Evolutionary conservation across 2,329 filamentous ascomycete genomes (phyloP).

Genomic region (Ophiosphaerella korrae): DNA sequence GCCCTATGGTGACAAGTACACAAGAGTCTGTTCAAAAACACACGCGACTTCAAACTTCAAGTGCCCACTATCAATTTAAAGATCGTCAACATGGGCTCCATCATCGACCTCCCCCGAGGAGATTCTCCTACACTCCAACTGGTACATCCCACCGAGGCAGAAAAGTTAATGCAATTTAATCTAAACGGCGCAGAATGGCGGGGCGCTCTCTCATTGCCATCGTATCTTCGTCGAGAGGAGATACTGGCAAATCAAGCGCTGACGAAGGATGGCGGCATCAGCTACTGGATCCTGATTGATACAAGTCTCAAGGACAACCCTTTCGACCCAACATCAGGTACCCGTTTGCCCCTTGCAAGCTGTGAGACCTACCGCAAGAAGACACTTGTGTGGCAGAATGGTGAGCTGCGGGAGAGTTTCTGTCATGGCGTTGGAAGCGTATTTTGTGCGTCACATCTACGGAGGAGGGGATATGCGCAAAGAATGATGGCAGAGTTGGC

Average conservation of each 20-base stretch:
- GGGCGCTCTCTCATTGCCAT: conserved; percentile 58
- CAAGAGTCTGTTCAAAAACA: neutral
- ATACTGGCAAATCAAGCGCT: conserved; percentile 57
- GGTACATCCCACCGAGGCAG: conserved; percentile 59
- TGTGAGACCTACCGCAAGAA: conserved; percentile 63
- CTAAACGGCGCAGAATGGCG: conserved; percentile 64
- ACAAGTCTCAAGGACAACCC: conserved; percentile 39
- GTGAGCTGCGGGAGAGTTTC: conserved; percentile 60
- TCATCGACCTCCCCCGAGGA: conserved; percentile 51
- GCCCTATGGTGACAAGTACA: conserved; percentile 10
- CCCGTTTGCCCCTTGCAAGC: conserved; percentile 58
- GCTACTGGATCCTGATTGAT: conserved; percentile 65
- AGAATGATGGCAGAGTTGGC: conserved; percentile 77
- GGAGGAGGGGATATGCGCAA: conserved; percentile 76
- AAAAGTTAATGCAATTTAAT: conserved; percentile 58
- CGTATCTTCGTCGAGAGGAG: conserved; percentile 64
- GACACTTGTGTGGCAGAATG: conserved; percentile 53
- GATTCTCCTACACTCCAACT: conserved; percentile 59
- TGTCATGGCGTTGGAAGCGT: conserved; percentile 80
- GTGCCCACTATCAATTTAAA: neutral
- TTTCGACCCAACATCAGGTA: conserved; percentile 42
- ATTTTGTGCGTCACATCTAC: conserved; percentile 70
- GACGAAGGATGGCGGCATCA: conserved; percentile 61
- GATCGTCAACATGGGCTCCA: conserved; percentile 29
- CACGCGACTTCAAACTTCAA: neutral